A percentile compares a stretch with the other conserved stretches of the same genome.
These are phyloP conservation scores for Phytophthora boehmeriae DNA, from an alignment of 352 stramenopile species.

Conservation along the genomic window DNA sequence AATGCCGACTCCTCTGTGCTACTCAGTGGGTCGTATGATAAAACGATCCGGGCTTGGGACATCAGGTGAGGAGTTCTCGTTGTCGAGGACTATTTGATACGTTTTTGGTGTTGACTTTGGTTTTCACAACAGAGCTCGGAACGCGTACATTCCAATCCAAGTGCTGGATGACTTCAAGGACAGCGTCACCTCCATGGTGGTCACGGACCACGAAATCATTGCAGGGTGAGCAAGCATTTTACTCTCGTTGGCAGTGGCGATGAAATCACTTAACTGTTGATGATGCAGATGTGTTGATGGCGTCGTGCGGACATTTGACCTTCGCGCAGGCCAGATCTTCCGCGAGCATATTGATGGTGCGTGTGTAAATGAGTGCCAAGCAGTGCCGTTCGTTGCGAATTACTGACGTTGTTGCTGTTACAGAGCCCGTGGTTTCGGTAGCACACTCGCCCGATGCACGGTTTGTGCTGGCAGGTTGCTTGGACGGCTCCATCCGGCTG, in stretches of 20 bases:
- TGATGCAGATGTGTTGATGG: slow-evolving; percentile 79
- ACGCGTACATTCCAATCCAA: slow-evolving; percentile 82
- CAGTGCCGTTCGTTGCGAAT: slow-evolving; percentile 1
- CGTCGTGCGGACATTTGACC: slow-evolving; percentile 83
- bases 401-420: slow-evolving; percentile 1
- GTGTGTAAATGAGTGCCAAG: neutral
- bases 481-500: slow-evolving; percentile 78
- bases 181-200: slow-evolving; percentile 84
- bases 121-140: slow-evolving; percentile 55
- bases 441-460: slow-evolving; percentile 73
- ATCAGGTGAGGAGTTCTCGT: slow-evolving; percentile 60
- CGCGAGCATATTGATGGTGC: slow-evolving; percentile 79
- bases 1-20: slow-evolving; percentile 84
- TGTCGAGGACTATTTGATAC: too few species aligned
- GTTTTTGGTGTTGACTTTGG: slow-evolving; percentile 8
- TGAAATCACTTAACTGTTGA: neutral
- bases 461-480: slow-evolving; percentile 77
- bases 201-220: slow-evolving; percentile 83
- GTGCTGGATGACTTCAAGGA: slow-evolving; percentile 88
- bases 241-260: slow-evolving; percentile 1
- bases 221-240: slow-evolving; percentile 48
- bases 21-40: slow-evolving; percentile 89
- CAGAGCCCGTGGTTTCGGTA: slow-evolving; percentile 81
- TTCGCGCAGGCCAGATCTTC: slow-evolving; percentile 68
- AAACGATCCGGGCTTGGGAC: slow-evolving; percentile 83